Conservation (phyloP, 495 filamentous ascomycete species). For the Terfezia claveryi region DNA sequence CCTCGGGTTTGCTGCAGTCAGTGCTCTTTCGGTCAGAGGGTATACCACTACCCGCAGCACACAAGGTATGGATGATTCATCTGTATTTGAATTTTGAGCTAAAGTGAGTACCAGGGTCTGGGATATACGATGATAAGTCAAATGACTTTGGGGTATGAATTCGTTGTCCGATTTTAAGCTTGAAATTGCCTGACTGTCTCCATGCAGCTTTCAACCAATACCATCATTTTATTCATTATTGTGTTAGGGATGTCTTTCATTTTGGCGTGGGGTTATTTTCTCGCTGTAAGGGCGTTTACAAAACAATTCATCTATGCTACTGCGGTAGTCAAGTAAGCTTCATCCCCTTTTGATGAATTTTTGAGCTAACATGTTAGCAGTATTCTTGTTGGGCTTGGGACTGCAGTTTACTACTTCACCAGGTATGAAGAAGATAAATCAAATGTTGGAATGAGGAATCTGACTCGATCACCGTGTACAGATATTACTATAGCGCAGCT, state of each 20-base stretch:
- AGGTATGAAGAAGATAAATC: too few species aligned
- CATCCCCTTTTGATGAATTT: not conserved
- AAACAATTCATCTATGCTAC: slow-evolving; percentile 85
- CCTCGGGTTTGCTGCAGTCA: slow-evolving; percentile 55
- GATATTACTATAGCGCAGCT: slow-evolving; percentile 55
- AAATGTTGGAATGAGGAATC: too few species aligned
- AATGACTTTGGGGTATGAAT: slow-evolving; percentile 30
- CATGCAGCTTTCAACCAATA: slow-evolving; percentile 47
- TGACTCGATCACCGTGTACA: slow-evolving; percentile 1
- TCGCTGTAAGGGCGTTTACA: slow-evolving; percentile 55
- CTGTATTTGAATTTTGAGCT: not conserved
- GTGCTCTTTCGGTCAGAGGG: slow-evolving; percentile 51
- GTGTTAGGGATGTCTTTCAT: slow-evolving; percentile 47
- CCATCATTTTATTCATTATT: slow-evolving; percentile 63
- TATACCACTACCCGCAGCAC: slow-evolving; percentile 46
- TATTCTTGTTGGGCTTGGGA: slow-evolving; percentile 43
- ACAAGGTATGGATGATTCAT: slow-evolving; percentile 29
- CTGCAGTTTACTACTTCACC: slow-evolving; percentile 42
- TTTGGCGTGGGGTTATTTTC: slow-evolving; percentile 54
- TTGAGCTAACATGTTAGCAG: not conserved
- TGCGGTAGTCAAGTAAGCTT: slow-evolving; percentile 33
- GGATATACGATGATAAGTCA: slow-evolving; percentile 45
- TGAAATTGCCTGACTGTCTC: not conserved
- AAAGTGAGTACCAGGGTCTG: slow-evolving; percentile 10
- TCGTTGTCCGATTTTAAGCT: not conserved